A percentile compares a stretch with the other conserved stretches of the same genome.
These are phyloP conservation scores for Rosa lucieae DNA, from an alignment of 306 rosid species.

Conservation along the genomic window DNA sequence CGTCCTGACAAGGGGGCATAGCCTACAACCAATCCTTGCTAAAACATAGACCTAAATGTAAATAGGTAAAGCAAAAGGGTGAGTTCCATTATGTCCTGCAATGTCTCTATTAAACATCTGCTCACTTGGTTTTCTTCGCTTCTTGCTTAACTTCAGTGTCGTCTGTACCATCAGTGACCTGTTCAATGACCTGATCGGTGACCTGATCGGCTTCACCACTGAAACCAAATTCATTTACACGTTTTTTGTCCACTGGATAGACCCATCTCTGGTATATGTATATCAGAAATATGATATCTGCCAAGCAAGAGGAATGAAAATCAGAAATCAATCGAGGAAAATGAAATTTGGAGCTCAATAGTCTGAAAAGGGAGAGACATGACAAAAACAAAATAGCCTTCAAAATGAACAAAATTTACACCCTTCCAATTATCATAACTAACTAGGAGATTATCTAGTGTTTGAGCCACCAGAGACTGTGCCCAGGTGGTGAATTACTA, in stretches of 20 bases:
- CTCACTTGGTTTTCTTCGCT: conserved; percentile 90
- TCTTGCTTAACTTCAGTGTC: conserved; percentile 52
- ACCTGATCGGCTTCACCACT: conserved; percentile 54
- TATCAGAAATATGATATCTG: conserved; percentile 93
- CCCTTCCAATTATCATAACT: background rate
- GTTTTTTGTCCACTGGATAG: conserved; percentile 93
- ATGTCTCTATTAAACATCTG: conserved; percentile 32
- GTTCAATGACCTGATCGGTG: conserved; percentile 24
- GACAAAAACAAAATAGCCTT: background rate
- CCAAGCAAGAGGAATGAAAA: conserved; percentile 30
- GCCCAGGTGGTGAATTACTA: background rate
- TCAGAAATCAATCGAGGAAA: background rate
- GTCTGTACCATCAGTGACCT: conserved; percentile 36
- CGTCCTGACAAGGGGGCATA: background rate
- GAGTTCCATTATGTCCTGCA: conserved; percentile 29
- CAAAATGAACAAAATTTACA: background rate
- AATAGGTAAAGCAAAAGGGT: conserved; percentile 25
- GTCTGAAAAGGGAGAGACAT: background rate
- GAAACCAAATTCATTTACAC: conserved; percentile 91
- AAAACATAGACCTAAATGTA: conserved; percentile 28
- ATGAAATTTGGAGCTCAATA: background rate
- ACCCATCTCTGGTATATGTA: conserved; percentile 85
- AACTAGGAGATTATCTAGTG: background rate
- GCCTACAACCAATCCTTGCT: conserved; percentile 8
- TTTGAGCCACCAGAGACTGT: background rate